These are phyloP conservation scores for Kalmusia sp. DNA, from an alignment of 2,329 filamentous ascomycete genomes.

Conservation along the genomic window DNA sequence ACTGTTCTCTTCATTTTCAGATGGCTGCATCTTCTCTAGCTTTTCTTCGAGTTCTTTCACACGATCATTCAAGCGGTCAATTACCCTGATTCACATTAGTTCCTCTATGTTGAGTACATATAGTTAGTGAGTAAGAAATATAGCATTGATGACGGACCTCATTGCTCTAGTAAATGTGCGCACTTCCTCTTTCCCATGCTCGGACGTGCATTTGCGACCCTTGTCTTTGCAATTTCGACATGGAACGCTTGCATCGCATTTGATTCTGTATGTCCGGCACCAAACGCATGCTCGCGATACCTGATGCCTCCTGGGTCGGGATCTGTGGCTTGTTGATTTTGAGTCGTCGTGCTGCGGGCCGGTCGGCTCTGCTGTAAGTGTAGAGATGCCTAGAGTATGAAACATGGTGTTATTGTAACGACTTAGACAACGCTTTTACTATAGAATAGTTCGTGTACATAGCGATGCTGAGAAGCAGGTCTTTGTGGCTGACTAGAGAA, in stretches of 20 bases:
- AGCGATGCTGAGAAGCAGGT: too few species aligned
- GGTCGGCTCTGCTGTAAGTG: background rate
- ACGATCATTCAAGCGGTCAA: constrained; percentile 46
- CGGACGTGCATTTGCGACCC: constrained; percentile 46
- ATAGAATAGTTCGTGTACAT: too few species aligned
- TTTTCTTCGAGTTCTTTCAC: constrained; percentile 44
- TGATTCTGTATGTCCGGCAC: constrained; percentile 52
- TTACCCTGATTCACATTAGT: too few species aligned
- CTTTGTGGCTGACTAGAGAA: too few species aligned
- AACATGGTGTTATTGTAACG: too few species aligned
- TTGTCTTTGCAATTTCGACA: constrained; percentile 50
- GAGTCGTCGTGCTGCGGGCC: background rate
- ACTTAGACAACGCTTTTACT: too few species aligned
- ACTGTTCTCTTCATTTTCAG: background rate
- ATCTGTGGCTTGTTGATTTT: background rate
- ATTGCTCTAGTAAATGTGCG: constrained; percentile 29
- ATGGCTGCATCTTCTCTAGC: constrained; percentile 29
- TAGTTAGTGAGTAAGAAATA: too few species aligned
- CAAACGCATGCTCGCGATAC: constrained; percentile 49
- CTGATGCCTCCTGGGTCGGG: constrained; percentile 21
- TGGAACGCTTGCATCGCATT: constrained; percentile 51
- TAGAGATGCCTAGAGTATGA: too few species aligned
- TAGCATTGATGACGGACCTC: constrained; percentile 37
- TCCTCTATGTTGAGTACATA: too few species aligned
- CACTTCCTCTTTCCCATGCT: constrained; percentile 25